Conservation (phyloP, 495 filamentous ascomycete species). For the Penicillium coprophilum region DNA sequence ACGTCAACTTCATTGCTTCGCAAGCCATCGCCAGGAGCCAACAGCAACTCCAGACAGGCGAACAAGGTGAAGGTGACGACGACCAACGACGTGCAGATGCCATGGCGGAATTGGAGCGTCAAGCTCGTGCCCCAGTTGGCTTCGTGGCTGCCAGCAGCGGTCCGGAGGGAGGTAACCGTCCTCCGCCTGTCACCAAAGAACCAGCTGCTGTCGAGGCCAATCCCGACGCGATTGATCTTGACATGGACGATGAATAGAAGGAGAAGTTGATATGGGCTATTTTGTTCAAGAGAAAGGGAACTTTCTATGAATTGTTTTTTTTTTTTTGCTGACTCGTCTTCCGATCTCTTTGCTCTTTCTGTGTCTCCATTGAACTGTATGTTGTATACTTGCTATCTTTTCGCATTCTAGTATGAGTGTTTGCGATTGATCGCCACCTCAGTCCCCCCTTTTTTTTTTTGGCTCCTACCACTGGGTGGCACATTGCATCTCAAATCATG, state of each 20-base stretch:
- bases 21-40: conserved; percentile 88
- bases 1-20: conserved; percentile 97
- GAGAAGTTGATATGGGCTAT: conserved; percentile 5
- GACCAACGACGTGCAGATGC: conserved; percentile 69
- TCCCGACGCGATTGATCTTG: conserved; percentile 87
- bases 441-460: background rate
- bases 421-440: conserved; percentile 8
- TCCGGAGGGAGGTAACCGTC: conserved; percentile 68
- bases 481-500: conserved; percentile 11
- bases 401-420: conserved; percentile 21
- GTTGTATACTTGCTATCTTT: conserved; percentile 13
- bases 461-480: background rate
- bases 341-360: conserved; percentile 7
- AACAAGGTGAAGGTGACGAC: conserved; percentile 38
- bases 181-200: conserved; percentile 40
- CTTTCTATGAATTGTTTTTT: background rate
- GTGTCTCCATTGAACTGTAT: conserved; percentile 17
- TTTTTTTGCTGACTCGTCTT: background rate
- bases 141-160: conserved; percentile 87
- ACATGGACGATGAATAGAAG: conserved; percentile 55
- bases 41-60: conserved; percentile 48
- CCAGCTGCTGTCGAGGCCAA: conserved; percentile 59
- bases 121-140: conserved; percentile 82
- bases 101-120: conserved; percentile 87
- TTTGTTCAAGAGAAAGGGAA: background rate